Evolutionary conservation across 495 filamentous ascomycete species (phyloP), one percentile per base, ranked within the genome.

Genomic region (Xylaria grammica): DNA sequence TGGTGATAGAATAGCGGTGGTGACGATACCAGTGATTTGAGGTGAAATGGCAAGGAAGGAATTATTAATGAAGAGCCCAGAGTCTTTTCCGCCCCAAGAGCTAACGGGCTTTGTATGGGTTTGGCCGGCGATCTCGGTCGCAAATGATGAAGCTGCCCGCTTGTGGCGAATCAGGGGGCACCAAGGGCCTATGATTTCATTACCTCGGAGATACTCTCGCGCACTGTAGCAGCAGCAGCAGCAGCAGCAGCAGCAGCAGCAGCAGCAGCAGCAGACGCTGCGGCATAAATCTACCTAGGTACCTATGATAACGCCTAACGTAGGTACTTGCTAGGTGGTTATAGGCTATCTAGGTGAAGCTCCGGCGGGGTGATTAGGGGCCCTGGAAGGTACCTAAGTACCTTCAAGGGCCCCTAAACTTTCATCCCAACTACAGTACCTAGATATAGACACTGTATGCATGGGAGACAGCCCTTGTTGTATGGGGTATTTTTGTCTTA

Each of bases 61-160:
- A 38, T 53, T 46, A 57, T 45, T 59, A 60, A 58, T 60, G 63
- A 54, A 60, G n/a, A 48, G 15, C 32, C 17, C 48, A 26, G 61
- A 68, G 36, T 19, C 30, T 20, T 38, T 42, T 27, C 40, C 20
- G 34, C 45, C 13, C 64, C 63, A 69, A 67, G 66, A 61, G 52
- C 55, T 63, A 69, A 65, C 65, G 68, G 65, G 48, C 66, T 68
- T 72, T 70, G 63, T 68, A 52, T 40, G 27, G 4, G 13, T 27
- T 44, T 40, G 60, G 50, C 52, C 72, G 72, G 72, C 72, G 72
- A 74, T 74, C 67, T 74, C 72, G 72, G 72, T 69, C 69, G 59
- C 67, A 68, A 72, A 51, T 68, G 52, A 57, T 54, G 44, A 50
- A 27, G n/a, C 27, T 58, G 45, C 20, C 15, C 62, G 52, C 45